Evolutionary conservation across 495 filamentous ascomycete species (phyloP).

Genomic region (Thermothielavioides terrestris): DNA sequence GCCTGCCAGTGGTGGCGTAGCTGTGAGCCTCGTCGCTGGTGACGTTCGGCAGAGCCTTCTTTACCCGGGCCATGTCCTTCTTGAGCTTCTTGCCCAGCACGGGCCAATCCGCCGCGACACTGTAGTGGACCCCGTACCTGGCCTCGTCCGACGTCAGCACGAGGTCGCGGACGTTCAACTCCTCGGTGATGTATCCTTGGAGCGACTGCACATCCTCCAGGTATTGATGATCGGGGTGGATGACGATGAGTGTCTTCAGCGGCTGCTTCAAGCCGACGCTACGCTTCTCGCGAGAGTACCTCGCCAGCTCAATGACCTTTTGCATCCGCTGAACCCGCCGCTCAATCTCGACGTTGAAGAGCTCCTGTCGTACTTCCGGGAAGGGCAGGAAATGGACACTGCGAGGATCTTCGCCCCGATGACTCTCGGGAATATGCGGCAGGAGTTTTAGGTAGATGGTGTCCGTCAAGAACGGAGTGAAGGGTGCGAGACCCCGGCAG

Average conservation of each 20-base stretch:
- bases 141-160: slow-evolving; percentile 78
- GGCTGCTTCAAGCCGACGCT: slow-evolving; percentile 83
- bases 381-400: slow-evolving; percentile 90
- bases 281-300: slow-evolving; percentile 76
- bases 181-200: slow-evolving; percentile 75
- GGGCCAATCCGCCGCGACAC: slow-evolving; percentile 82
- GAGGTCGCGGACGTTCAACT: slow-evolving; percentile 84
- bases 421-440: slow-evolving; percentile 50
- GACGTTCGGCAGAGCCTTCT: slow-evolving; percentile 76
- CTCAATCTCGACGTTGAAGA: slow-evolving; percentile 82
- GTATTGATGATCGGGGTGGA: slow-evolving; percentile 77
- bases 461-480: slow-evolving; percentile 92
- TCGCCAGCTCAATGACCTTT: slow-evolving; percentile 81
- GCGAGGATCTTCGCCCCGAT: slow-evolving; percentile 59
- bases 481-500: slow-evolving; percentile 78
- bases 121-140: slow-evolving; percentile 86
- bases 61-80: slow-evolving; percentile 83
- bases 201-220: slow-evolving; percentile 80
- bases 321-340: slow-evolving; percentile 87
- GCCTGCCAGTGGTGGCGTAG: slow-evolving; percentile 61
- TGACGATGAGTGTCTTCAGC: slow-evolving; percentile 80
- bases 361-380: slow-evolving; percentile 76
- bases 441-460: slow-evolving; percentile 86
- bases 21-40: slow-evolving; percentile 67
- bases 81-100: slow-evolving; percentile 93